Evolutionary conservation across 495 filamentous ascomycete species (phyloP).

Genomic region (Penicillium coprophilum): DNA sequence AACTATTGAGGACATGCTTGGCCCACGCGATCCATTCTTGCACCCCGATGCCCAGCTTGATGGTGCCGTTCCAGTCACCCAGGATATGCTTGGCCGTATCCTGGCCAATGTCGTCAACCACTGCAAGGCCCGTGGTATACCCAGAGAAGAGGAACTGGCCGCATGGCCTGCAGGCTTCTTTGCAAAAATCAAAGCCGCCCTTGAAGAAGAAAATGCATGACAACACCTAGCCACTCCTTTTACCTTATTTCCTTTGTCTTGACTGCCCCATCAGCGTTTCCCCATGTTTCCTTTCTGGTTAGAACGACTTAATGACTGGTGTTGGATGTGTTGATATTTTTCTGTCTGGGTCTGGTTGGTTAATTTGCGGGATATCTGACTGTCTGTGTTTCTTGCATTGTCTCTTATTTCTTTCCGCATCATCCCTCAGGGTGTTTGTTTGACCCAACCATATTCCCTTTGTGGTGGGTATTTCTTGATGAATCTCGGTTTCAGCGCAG

Average conservation of each 20-base stretch:
- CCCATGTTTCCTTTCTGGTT: constrained; percentile 14
- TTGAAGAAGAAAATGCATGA: constrained; percentile 51
- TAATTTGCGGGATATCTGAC: constrained; percentile 22
- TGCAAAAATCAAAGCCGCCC: constrained; percentile 59
- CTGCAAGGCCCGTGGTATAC: constrained; percentile 63
- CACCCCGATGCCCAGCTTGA: constrained; percentile 67
- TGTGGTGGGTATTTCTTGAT: constrained; percentile 7
- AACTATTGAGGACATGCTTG: constrained; percentile 72
- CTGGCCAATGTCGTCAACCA: constrained; percentile 74
- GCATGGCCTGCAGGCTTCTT: constrained; percentile 70
- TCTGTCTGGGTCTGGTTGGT: constrained; percentile 12
- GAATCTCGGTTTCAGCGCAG: constrained; percentile 24
- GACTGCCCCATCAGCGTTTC: constrained; percentile 12
- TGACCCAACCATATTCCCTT: not conserved
- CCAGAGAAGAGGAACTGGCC: constrained; percentile 68
- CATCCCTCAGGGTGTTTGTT: constrained; percentile 10
- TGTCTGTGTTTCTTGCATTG: constrained; percentile 15
- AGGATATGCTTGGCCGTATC: constrained; percentile 74
- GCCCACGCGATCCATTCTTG: constrained; percentile 72
- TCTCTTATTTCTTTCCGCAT: constrained; percentile 12
- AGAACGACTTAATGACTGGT: constrained; percentile 33
- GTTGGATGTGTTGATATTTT: constrained; percentile 23
- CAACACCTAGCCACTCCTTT: constrained; percentile 19
- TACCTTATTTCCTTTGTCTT: constrained; percentile 25
- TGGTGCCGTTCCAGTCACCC: constrained; percentile 67